Evolutionary conservation across 2,329 filamentous ascomycete species (phyloP), one percentile per base, ranked within the genome.

Genomic region (Talaromyces sp.): DNA sequence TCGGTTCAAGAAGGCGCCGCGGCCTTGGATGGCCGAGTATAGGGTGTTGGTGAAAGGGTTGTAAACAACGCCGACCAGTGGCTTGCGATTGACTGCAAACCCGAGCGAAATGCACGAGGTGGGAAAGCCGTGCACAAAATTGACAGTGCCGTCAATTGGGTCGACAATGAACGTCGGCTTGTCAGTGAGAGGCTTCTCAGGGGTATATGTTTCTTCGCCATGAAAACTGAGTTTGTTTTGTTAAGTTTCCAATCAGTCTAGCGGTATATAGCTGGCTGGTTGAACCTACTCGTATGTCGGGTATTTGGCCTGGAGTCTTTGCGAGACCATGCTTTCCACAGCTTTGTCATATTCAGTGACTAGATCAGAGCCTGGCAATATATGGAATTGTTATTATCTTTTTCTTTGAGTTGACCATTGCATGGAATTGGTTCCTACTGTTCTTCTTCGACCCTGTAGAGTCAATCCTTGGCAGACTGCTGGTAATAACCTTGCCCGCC

Each of bases 81-180:
- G 84, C 13, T 74, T 71, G 31, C 73, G 70, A 46, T 79, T 65
- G 32, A 86, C 69, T 1, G 82, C 77, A 58, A 87, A 79, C 1
- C 84, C 85, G 17, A 87, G 77, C 5, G 83, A 86, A 63, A 87
- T 82, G 68, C 78, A 81, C 31, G 85, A 80, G 68, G 83, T 84
- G 1, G 82, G 82, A 68, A 84, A 80, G 24, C 78, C 77, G 70
- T 87, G 85, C n/a, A 87, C 82, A 64, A 88, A 86, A 72, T 87
- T 87, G 27, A 83, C 83, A 3, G 85, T 87, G 56, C 85, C 85
- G 70, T 88, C 85, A 56, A 87, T 86, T 5, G 85, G 85, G 68
- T 88, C 85, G 63, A 84, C 80, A 61, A 87, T 78, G 73, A 87
- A 86, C 3, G 85, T 87, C 3, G 85, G 84, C 1, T 73, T 74